Evolutionary conservation across 176 grass and related monocot species (phyloP).

Genomic region (Olyra latifolia): DNA sequence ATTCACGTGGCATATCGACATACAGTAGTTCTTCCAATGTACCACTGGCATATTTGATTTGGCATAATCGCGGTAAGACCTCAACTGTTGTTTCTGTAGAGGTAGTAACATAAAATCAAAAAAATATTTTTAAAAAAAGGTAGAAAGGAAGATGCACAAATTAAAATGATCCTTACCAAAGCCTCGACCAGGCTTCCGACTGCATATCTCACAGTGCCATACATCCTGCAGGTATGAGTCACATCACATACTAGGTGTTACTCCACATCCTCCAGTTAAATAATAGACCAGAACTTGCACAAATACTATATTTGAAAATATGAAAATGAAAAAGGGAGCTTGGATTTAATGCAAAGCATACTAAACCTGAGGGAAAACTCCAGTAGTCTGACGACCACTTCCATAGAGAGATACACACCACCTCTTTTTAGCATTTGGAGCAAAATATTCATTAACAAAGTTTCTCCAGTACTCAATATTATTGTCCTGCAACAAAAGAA

Average conservation of each 20-base stretch:
- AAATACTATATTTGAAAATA: not conserved
- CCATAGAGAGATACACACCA: conserved; percentile 99
- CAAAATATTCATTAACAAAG: conserved; percentile 92
- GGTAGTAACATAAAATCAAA: conserved; percentile 1
- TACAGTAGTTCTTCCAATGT: conserved; percentile 94
- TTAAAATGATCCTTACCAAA: conserved; percentile 72
- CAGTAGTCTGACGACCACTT: conserved; percentile 94
- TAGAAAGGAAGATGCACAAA: not conserved
- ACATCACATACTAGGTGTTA: not conserved
- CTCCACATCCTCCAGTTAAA: not conserved
- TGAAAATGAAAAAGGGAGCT: not conserved
- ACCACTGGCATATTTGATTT: conserved; percentile 98
- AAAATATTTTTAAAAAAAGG: not conserved
- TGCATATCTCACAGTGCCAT: conserved; percentile 99
- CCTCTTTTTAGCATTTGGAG: conserved; percentile 94
- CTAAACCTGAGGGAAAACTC: conserved; percentile 96
- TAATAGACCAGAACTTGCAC: not conserved
- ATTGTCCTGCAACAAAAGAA: conserved; percentile 67
- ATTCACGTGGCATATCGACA: conserved; percentile 93
- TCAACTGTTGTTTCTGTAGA: conserved; percentile 92
- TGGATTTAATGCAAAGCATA: not conserved
- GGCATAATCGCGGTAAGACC: conserved; percentile 89
- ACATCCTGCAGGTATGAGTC: conserved; percentile 63
- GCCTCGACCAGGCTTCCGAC: conserved; percentile 91
- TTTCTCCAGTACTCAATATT: conserved; percentile 99